phyloP scores from a whole-genome alignment of 2,329 filamentous ascomycete species.

The Beauveria scarabaeidicola region DNA sequence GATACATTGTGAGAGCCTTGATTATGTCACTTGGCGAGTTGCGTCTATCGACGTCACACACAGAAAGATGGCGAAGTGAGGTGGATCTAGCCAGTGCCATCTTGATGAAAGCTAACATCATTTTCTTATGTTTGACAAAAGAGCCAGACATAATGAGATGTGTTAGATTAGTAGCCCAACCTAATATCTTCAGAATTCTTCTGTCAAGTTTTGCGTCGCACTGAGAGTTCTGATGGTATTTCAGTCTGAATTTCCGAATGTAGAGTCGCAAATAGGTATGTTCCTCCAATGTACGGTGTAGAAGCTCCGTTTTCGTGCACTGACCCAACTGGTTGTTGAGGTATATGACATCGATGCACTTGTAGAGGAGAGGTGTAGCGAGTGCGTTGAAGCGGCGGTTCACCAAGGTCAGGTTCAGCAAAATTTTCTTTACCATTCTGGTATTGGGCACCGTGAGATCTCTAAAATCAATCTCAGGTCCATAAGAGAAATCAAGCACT shows the following conservation, averaged over 20 bases:
- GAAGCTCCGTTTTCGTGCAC: too few relatives aligned
- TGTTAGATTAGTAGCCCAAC: not conserved
- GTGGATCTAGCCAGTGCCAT: not conserved
- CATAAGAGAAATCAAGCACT: not conserved
- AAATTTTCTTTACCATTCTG: not conserved
- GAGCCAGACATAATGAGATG: not conserved
- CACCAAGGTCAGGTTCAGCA: not conserved
- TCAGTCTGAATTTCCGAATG: too few relatives aligned
- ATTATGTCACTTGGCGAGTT: accelerated
- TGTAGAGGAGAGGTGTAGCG: not conserved
- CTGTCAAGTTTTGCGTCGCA: too few relatives aligned
- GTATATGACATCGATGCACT: not conserved
- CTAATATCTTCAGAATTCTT: too few relatives aligned
- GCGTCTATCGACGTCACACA: accelerated
- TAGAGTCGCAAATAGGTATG: too few relatives aligned
- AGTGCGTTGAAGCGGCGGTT: not conserved
- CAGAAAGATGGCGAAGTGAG: not conserved
- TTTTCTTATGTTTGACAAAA: accelerated
- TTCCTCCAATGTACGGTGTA: too few relatives aligned
- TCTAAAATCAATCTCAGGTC: not conserved
- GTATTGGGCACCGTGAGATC: not conserved
- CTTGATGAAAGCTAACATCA: not conserved
- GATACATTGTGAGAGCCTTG: not conserved
- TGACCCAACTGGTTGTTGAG: accelerated
- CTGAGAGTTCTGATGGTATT: accelerated